Conservation (phyloP, 139 green algal genomes). For the Edaphochlamys debaryana region DNA sequence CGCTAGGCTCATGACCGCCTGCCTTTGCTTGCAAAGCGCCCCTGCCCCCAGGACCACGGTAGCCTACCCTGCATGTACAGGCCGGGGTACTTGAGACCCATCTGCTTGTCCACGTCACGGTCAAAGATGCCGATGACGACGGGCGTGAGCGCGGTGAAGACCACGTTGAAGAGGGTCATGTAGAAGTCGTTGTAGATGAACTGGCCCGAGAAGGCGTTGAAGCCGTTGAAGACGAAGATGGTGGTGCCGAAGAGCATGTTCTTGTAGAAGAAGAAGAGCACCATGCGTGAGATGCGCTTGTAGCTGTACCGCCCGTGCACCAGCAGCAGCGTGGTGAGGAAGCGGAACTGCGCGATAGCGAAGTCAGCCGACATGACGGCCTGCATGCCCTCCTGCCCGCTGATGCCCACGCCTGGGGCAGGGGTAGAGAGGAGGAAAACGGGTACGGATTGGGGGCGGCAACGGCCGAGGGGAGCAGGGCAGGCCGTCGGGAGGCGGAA, state of each 20-base stretch:
- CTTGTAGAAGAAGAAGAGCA: constrained; percentile 84
- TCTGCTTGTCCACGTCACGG: constrained; percentile 67
- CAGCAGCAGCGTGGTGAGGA: constrained; percentile 82
- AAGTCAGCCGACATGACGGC: constrained; percentile 95
- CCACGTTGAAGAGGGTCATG: constrained; percentile 84
- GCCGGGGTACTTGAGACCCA: constrained; percentile 55
- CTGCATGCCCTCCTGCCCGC: constrained; percentile 95
- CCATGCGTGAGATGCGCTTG: constrained; percentile 86
- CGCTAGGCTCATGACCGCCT: too few relatives aligned
- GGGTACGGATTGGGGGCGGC: too few relatives aligned
- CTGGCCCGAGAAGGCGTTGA: constrained; percentile 76
- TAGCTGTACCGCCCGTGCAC: constrained; percentile 87
- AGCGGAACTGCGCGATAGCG: constrained; percentile 97
- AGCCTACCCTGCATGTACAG: constrained; percentile 63
- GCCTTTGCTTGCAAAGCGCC: too few relatives aligned
- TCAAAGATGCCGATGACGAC: constrained; percentile 77
- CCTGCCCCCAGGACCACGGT: too few relatives aligned
- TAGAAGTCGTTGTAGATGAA: constrained; percentile 84
- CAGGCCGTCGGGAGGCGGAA: too few relatives aligned
- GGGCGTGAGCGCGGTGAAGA: constrained; percentile 75
- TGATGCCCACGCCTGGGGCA: constrained; percentile 91
- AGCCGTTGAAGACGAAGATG: constrained; percentile 80
- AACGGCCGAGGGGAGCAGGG: too few relatives aligned
- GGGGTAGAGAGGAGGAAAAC: not conserved
- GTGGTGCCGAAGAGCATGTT: constrained; percentile 90